A percentile compares a stretch with the other conserved stretches of the same genome.
Conservation (phyloP, 441 rosid species). For the Adansonia gregorii region DNA sequence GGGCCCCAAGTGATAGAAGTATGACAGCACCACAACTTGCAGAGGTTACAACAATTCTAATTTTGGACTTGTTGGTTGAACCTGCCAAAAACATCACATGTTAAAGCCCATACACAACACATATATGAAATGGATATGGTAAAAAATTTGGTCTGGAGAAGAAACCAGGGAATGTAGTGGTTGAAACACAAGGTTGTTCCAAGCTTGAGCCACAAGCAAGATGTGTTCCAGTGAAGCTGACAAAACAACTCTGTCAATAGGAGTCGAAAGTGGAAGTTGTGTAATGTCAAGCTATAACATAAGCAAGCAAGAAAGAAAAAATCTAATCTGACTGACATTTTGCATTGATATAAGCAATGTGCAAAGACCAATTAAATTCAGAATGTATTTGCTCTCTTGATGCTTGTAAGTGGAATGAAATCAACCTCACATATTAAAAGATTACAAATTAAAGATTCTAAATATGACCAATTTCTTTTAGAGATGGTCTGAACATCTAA, state of each 20-base stretch:
- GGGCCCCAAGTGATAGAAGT: constrained; percentile 53
- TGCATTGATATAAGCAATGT: not conserved
- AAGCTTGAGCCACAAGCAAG: constrained; percentile 70
- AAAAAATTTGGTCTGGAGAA: not conserved
- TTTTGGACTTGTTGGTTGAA: constrained; percentile 61
- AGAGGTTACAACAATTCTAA: constrained; percentile 51
- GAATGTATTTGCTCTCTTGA: not conserved
- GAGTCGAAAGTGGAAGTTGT: constrained; percentile 9
- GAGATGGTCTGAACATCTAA: not conserved
- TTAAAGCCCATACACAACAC: not conserved
- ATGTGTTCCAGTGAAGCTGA: constrained; percentile 75
- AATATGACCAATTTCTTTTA: not conserved
- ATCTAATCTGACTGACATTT: not conserved
- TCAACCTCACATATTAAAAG: not conserved
- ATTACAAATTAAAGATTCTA: not conserved
- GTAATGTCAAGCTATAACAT: not conserved
- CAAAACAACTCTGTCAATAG: constrained; percentile 28
- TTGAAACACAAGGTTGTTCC: constrained; percentile 74
- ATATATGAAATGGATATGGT: not conserved
- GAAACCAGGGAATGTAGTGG: constrained; percentile 64
- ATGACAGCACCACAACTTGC: constrained; percentile 60
- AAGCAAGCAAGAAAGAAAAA: not conserved
- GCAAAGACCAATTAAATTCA: not conserved
- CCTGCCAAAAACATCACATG: constrained; percentile 43
- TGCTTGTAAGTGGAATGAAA: not conserved